Evolutionary conservation across 257 asterid genomes (phyloP).

Genomic region (Solanum ahanhuiri): DNA sequence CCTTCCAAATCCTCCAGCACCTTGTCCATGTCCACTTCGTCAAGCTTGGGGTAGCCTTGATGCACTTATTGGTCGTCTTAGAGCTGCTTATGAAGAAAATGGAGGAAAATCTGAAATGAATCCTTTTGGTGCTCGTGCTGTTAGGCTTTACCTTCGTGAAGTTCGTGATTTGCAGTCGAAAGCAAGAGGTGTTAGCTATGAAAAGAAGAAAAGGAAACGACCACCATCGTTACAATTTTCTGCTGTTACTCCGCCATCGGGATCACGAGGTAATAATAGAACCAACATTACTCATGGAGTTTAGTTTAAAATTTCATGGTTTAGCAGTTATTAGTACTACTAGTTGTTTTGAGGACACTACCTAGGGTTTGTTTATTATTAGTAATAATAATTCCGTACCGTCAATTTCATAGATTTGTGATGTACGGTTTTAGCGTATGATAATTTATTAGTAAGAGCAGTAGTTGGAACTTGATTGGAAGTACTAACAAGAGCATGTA

Average conservation of each 20-base stretch:
- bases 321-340: not conserved
- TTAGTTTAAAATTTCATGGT: not conserved
- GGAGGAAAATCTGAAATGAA: conserved; percentile 83
- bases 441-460: not conserved
- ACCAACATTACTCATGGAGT: not conserved
- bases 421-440: not conserved
- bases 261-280: conserved; percentile 9
- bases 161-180: conserved; percentile 84
- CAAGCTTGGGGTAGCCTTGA: conserved; percentile 99
- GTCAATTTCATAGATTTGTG: not conserved
- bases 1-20: conserved; percentile 86
- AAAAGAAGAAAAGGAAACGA: conserved; percentile 85
- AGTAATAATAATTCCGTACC: not conserved
- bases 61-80: conserved; percentile 74
- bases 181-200: conserved; percentile 88
- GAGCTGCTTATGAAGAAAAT: conserved; percentile 91
- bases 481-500: not conserved
- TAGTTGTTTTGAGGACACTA: not conserved
- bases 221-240: conserved; percentile 8
- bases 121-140: conserved; percentile 89
- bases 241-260: conserved; percentile 3
- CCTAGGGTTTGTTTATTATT: not conserved
- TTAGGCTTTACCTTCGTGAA: conserved; percentile 77
- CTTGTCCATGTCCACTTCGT: conserved; percentile 92
- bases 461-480: not conserved